Conservation (phyloP, 2,329 filamentous ascomycete species). For the Neophaeococcomyces aloes region DNA sequence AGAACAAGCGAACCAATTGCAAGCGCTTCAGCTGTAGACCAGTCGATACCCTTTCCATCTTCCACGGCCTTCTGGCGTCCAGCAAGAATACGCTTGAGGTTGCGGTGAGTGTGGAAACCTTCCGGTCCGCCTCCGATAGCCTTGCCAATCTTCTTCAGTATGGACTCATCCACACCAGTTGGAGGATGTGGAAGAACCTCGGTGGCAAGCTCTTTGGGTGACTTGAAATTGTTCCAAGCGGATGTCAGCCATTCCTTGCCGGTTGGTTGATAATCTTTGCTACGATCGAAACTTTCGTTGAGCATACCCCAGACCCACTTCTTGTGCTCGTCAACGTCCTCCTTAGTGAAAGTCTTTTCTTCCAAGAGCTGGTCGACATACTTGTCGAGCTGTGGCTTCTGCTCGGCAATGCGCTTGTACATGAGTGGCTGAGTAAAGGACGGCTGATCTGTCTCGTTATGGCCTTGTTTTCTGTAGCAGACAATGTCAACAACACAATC, state of each 20-base stretch:
- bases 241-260: slow-evolving; percentile 98
- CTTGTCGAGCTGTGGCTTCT: slow-evolving; percentile 75
- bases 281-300: slow-evolving; percentile 92
- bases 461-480: slow-evolving; percentile 97
- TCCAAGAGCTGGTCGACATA: slow-evolving; percentile 85
- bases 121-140: slow-evolving; percentile 70
- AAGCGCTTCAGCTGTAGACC: slow-evolving; percentile 91
- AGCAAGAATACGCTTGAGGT: slow-evolving; percentile 88
- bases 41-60: slow-evolving; percentile 92
- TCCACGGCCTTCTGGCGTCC: slow-evolving; percentile 84
- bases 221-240: slow-evolving; percentile 99
- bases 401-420: slow-evolving; percentile 92
- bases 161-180: slow-evolving; percentile 64
- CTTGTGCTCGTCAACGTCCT: slow-evolving; percentile 97
- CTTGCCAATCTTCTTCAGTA: slow-evolving; percentile 70
- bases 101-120: slow-evolving; percentile 80
- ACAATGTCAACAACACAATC: slow-evolving; percentile 97
- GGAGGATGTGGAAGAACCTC: slow-evolving; percentile 88
- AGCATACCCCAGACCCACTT: slow-evolving; percentile 99
- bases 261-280: slow-evolving; percentile 92
- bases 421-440: slow-evolving; percentile 99
- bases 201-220: slow-evolving; percentile 88
- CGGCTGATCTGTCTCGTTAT: slow-evolving; percentile 99
- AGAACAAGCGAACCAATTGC: slow-evolving; percentile 84
- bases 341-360: slow-evolving; percentile 91